These are phyloP conservation scores for Annona squamosa DNA, from an alignment of 164 flowering plant species.

Conservation along the genomic window DNA sequence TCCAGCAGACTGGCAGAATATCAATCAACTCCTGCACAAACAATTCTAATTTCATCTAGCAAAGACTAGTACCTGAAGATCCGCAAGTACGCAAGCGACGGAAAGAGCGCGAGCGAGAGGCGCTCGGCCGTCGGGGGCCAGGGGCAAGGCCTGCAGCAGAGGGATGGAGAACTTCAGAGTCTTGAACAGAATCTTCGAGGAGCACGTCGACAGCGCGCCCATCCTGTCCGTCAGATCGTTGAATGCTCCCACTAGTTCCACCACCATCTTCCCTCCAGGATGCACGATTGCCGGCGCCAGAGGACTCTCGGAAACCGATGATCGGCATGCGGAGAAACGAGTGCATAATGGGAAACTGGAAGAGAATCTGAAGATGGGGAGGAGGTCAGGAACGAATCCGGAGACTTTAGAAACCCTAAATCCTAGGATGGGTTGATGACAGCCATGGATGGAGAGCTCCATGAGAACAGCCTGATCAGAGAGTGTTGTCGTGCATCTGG, in stretches of 20 bases:
- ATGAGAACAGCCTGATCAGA: constrained; percentile 2
- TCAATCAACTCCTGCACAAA: background rate
- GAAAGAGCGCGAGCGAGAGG: constrained; percentile 65
- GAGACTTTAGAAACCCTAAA: constrained; percentile 2
- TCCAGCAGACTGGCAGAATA: background rate
- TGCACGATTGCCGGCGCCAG: constrained; percentile 29
- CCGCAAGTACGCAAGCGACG: constrained; percentile 66
- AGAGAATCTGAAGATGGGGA: background rate
- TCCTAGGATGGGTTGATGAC: constrained; percentile 10
- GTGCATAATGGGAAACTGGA: background rate
- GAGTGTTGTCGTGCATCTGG: background rate
- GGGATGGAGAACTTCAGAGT: constrained; percentile 82
- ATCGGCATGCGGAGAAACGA: constrained; percentile 6
- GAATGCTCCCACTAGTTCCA: constrained; percentile 78
- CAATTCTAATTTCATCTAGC: background rate
- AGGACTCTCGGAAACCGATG: constrained; percentile 7
- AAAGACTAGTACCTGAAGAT: constrained; percentile 63
- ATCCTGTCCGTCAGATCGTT: constrained; percentile 72
- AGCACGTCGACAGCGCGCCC: constrained; percentile 48
- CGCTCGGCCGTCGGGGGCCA: constrained; percentile 63
- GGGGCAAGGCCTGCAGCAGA: constrained; percentile 53
- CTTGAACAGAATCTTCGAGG: constrained; percentile 65
- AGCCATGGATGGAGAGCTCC: constrained; percentile 21
- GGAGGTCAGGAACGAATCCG: background rate
- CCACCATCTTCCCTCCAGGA: constrained; percentile 83